A percentile compares a stretch with the other conserved stretches of the same genome.
Conservation (phyloP, 1,284 basidiomycete genomes). For the Tilletia setariae region DNA sequence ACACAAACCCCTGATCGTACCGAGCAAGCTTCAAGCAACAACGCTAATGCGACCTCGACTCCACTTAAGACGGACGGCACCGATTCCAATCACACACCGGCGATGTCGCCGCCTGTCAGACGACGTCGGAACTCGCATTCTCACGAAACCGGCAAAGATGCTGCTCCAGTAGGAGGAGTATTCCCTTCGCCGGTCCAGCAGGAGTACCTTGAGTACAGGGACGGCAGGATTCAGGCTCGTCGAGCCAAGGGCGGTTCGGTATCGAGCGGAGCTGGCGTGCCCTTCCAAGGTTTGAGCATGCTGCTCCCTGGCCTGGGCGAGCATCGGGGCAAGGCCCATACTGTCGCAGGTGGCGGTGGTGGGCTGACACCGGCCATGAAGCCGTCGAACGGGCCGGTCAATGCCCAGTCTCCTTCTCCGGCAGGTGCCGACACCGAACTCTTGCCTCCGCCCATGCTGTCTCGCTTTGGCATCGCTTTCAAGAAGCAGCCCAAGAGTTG, state of each 20-base stretch:
- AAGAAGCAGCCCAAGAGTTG: constrained; percentile 9
- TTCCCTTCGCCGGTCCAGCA: constrained; percentile 8
- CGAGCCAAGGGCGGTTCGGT: constrained; percentile 2
- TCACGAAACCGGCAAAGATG: not conserved
- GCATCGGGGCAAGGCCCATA: constrained; percentile 2
- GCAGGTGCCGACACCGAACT: constrained; percentile 3
- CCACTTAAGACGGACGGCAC: not conserved
- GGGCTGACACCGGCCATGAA: constrained; percentile 9
- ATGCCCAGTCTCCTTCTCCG: not conserved
- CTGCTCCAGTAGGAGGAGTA: not conserved
- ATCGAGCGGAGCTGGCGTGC: not conserved
- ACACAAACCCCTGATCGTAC: not conserved
- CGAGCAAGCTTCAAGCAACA: not conserved
- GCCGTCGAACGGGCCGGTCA: not conserved
- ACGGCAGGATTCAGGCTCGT: not conserved
- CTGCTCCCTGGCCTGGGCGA: not conserved
- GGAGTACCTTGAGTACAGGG: not conserved
- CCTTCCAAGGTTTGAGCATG: not conserved
- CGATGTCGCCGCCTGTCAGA: constrained; percentile 2
- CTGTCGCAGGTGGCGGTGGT: constrained; percentile 8
- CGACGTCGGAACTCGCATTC: constrained; percentile 1
- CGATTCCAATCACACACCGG: not conserved
- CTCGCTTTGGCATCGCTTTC: not conserved
- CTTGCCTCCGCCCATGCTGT: constrained; percentile 3
- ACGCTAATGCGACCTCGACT: not conserved